These are phyloP conservation scores for Iberis pinnata DNA, from an alignment of 345 rosid species.

Conservation along the genomic window DNA sequence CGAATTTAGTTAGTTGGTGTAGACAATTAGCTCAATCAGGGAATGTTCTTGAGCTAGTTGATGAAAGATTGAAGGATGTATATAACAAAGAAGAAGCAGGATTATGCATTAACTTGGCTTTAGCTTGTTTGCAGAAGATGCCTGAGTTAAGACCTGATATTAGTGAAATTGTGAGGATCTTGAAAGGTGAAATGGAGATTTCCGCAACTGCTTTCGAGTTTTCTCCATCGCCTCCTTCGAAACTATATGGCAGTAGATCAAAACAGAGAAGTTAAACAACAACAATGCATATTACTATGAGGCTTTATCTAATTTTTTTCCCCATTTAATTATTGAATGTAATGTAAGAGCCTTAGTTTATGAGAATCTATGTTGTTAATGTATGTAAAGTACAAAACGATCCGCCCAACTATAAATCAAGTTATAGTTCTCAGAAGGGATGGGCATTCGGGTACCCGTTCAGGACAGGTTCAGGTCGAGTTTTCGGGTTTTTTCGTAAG, in stretches of 20 bases:
- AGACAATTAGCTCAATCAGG: slow-evolving; percentile 86
- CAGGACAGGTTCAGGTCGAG: too few species aligned
- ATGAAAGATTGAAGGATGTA: slow-evolving; percentile 67
- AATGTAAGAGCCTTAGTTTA: slow-evolving; percentile 5
- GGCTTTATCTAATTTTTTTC: slow-evolving; percentile 20
- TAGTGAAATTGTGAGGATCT: slow-evolving; percentile 61
- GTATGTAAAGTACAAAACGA: too few species aligned
- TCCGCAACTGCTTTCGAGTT: slow-evolving; percentile 62
- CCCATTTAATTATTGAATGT: slow-evolving; percentile 17
- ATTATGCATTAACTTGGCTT: slow-evolving; percentile 80
- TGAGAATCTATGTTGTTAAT: too few species aligned
- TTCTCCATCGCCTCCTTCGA: slow-evolving; percentile 86
- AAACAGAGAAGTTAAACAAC: slow-evolving; percentile 39
- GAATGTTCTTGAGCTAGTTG: slow-evolving; percentile 75
- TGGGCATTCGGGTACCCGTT: too few species aligned
- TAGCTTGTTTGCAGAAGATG: slow-evolving; percentile 73
- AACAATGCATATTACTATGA: slow-evolving; percentile 41
- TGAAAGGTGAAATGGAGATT: slow-evolving; percentile 89
- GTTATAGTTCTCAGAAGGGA: too few species aligned
- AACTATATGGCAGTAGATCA: slow-evolving; percentile 43
- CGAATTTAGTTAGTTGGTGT: slow-evolving; percentile 91
- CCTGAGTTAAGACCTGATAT: slow-evolving; percentile 88
- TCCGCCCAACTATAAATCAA: too few species aligned
- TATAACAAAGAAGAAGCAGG: slow-evolving; percentile 72
- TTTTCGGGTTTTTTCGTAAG: too few species aligned